Conservation (phyloP, 306 rosid species). For the Trifolium fragiferum region DNA sequence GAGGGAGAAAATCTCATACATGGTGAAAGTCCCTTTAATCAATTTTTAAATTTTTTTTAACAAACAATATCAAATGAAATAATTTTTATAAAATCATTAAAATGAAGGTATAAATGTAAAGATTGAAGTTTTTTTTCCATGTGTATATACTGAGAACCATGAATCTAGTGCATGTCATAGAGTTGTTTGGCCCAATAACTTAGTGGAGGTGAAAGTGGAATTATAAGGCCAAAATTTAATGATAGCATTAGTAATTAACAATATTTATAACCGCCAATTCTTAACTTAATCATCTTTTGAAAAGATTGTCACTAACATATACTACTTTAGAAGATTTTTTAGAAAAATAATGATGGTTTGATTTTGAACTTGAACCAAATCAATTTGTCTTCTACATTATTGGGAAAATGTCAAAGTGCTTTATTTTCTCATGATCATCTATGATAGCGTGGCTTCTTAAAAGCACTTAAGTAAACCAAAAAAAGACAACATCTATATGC, state of each 20-base stretch:
- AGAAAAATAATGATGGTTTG: background rate
- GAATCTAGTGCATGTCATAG: slow-evolving; percentile 28
- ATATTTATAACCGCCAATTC: background rate
- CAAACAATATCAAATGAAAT: no score
- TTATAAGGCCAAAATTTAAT: slow-evolving; percentile 8
- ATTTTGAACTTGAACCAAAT: slow-evolving; percentile 15
- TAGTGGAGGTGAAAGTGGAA: slow-evolving; percentile 43
- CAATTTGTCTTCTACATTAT: slow-evolving; percentile 18
- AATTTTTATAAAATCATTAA: no score
- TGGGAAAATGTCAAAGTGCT: slow-evolving; percentile 18
- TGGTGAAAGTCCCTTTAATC: background rate
- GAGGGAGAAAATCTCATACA: background rate
- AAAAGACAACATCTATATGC: background rate
- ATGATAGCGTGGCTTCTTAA: background rate
- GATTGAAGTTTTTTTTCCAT: background rate
- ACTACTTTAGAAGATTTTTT: background rate
- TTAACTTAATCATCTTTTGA: background rate
- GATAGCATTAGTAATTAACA: background rate
- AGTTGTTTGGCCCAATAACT: slow-evolving; percentile 39
- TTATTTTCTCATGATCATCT: slow-evolving; percentile 3
- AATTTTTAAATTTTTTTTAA: no score
- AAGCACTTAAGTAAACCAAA: background rate
- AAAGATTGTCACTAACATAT: background rate
- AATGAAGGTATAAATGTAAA: no score
- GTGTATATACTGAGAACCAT: slow-evolving; percentile 33